phyloP scores from a whole-genome alignment of 495 filamentous ascomycete genomes.

The Antarctomyces pellizariae region DNA sequence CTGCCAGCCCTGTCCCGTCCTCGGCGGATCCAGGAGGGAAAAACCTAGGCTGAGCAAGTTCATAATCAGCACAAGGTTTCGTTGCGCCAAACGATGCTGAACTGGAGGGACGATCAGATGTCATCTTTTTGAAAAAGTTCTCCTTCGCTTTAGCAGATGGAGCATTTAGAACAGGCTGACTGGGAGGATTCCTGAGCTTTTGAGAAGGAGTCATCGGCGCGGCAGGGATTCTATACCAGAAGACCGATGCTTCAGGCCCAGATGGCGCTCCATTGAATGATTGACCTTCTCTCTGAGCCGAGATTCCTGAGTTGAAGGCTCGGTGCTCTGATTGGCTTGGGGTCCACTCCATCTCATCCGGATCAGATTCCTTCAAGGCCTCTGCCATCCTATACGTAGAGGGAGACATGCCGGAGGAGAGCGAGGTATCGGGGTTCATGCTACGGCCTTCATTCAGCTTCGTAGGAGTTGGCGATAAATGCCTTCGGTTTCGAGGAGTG shows the following conservation, averaged over 20 bases:
- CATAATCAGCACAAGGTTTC: slow-evolving; percentile 12
- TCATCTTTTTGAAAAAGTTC: slow-evolving; percentile 18
- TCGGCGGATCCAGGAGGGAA: slow-evolving; percentile 23
- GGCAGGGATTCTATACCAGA: slow-evolving; percentile 36
- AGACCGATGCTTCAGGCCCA: slow-evolving; percentile 18
- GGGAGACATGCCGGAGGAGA: too few species aligned
- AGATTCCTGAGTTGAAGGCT: slow-evolving; percentile 19
- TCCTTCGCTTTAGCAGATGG: slow-evolving; percentile 19
- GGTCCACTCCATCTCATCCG: too few species aligned
- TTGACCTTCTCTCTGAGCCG: slow-evolving; percentile 20
- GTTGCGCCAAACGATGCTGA: slow-evolving; percentile 5
- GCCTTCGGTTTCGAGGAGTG: too few species aligned
- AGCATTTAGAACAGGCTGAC: slow-evolving; percentile 22
- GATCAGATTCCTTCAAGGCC: too few species aligned
- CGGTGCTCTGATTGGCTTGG: slow-evolving; percentile 20
- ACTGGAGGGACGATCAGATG: neutral
- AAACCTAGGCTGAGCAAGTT: slow-evolving; percentile 27
- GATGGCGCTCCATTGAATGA: slow-evolving; percentile 33
- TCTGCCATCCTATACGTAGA: too few species aligned
- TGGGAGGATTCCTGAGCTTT: slow-evolving; percentile 34
- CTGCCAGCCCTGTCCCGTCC: slow-evolving; percentile 22
- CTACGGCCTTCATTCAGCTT: too few species aligned
- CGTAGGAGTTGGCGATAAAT: too few species aligned
- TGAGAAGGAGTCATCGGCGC: slow-evolving; percentile 41
- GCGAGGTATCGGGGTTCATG: too few species aligned